These are phyloP conservation scores for Phytophthora rubi DNA, from an alignment of 352 stramenopile species.

Conservation along the genomic window DNA sequence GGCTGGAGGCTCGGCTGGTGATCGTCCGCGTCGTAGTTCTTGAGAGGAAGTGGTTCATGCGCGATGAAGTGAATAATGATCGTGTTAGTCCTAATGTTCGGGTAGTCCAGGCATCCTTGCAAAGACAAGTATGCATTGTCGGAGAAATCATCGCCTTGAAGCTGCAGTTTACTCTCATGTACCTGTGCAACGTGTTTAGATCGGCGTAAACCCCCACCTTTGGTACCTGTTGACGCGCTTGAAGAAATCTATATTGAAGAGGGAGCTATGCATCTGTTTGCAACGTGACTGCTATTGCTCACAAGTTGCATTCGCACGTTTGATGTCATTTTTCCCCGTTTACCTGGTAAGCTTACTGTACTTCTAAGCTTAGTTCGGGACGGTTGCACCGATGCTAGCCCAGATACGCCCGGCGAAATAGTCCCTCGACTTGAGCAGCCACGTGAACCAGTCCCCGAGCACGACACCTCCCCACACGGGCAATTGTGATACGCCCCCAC, in stretches of 20 bases:
- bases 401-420: conserved; percentile 47
- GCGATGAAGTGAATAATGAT: conserved; percentile 23
- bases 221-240: neutral
- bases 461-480: conserved; percentile 58
- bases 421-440: conserved; percentile 55
- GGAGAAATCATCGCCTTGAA: conserved; percentile 14
- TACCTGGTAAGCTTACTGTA: too few relatives aligned
- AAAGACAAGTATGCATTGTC: neutral
- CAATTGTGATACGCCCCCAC: conserved; percentile 59
- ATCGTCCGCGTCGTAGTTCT: conserved; percentile 15
- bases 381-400: conserved; percentile 34
- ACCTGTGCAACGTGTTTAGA: neutral
- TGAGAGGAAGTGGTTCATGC: conserved; percentile 23
- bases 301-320: neutral
- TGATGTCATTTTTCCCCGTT: neutral
- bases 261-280: too few relatives aligned
- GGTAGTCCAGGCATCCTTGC: neutral
- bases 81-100: neutral
- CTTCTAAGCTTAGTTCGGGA: conserved; percentile 21
- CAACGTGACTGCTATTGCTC: too few relatives aligned
- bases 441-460: conserved; percentile 55
- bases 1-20: conserved; percentile 9
- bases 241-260: neutral
- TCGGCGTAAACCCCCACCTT: neutral
- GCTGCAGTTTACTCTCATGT: conserved; percentile 10